Base-by-base conservation (phyloP, 2,329 filamentous ascomycete species). In the Moelleriella libera region DNA sequence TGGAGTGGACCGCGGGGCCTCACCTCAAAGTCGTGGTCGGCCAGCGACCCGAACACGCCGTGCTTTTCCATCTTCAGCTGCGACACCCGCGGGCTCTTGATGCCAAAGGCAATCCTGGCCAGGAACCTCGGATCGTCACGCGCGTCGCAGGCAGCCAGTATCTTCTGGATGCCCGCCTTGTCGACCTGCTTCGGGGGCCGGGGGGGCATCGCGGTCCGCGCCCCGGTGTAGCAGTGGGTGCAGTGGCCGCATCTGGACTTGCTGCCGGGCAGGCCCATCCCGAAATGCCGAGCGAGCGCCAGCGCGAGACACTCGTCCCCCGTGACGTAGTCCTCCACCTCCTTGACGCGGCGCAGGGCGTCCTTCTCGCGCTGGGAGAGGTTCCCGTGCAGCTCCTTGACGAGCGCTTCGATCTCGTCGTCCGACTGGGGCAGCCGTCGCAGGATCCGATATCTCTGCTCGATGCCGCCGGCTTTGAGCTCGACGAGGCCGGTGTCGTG, bases 101-200 rank as follows among this genome's bases (percentile, higher is more conserved):
- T 81, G 0, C 79, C 79, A 56, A 81, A 82, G 0, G 77, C 78
- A 4, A 82, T 61, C 21, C 74, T 67, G 0, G 79, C 75, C 30
- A 82, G 61, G 52, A 80, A 74, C 10, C 78, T 60, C 2, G 78
- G 67, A 55, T 83, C 78, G 44, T 82, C 74, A 2, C 74, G 65
- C 1, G 71, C 67, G 1, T 60, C 53, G 10, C 72, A 69, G 0
- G 58, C 48, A 44, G 80, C 71, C 0, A 37, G 34, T 9, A 37
- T 37, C 8, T 37, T 37, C 34, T 9, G 8, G 34, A 37, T 12
- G 34, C 63, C 62, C 0, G 49, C 49, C 0, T 53, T 48, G 48
- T 77, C 61, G 4, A 74, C 62, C 0, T 55, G 51, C 12, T 65
- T 62, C 0, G 60, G 60, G 7, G 65, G 61, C 30, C 63, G 65